These are phyloP conservation scores for Cyclotella kingstonii DNA, from an alignment of 108 stramenopile species.

Conservation along the genomic window DNA sequence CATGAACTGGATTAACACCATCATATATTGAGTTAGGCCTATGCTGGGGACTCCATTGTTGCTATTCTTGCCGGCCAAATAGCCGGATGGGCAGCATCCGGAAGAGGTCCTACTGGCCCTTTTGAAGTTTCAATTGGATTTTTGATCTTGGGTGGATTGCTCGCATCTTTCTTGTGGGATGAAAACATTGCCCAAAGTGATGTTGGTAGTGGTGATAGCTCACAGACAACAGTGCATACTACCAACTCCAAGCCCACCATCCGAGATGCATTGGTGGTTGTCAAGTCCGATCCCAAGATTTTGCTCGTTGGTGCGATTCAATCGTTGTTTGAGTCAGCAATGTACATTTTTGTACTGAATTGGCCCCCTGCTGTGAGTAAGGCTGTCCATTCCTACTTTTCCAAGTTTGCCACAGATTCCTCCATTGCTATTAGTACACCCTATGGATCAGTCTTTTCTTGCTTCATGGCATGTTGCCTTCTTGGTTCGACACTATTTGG, in stretches of 20 bases:
- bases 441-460: constrained; percentile 89
- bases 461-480: constrained; percentile 93
- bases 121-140: constrained; percentile 94
- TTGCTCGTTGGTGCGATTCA: constrained; percentile 92
- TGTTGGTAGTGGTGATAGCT: constrained; percentile 25
- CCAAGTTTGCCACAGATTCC: constrained; percentile 40
- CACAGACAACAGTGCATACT: constrained; percentile 1
- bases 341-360: constrained; percentile 95
- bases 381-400: constrained; percentile 63
- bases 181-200: constrained; percentile 96
- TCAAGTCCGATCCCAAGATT: constrained; percentile 82
- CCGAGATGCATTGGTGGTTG: constrained; percentile 72
- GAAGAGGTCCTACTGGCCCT: constrained; percentile 92
- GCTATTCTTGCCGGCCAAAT: constrained; percentile 94
- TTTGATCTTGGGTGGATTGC: constrained; percentile 73
- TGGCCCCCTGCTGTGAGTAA: constrained; percentile 91
- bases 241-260: constrained; percentile 63
- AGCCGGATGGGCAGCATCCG: constrained; percentile 73
- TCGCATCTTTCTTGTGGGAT: constrained; percentile 81
- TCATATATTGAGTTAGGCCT: constrained; percentile 55
- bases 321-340: constrained; percentile 93
- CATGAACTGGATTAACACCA: not conserved
- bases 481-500: constrained; percentile 86
- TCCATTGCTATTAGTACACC: constrained; percentile 52
- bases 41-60: constrained; percentile 92